Conservation (phyloP, 306 rosid species). For the Benincasa hispida region DNA sequence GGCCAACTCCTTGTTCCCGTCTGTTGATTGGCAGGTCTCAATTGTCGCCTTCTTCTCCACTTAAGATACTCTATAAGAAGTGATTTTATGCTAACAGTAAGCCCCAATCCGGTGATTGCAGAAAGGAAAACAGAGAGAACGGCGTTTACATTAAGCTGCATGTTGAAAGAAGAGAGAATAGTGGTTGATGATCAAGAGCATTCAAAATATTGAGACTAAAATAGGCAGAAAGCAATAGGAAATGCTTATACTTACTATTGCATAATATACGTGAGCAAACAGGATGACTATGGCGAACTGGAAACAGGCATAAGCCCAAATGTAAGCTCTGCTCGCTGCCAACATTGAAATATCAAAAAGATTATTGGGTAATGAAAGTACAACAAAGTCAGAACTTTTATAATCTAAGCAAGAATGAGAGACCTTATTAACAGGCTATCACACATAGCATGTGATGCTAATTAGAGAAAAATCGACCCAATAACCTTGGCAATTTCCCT, state of each 20-base stretch:
- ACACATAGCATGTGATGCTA: not conserved
- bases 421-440: not conserved
- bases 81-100: constrained; percentile 47
- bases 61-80: constrained; percentile 43
- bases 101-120: constrained; percentile 68
- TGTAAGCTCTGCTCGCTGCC: constrained; percentile 61
- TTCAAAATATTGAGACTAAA: not conserved
- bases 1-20: constrained; percentile 7
- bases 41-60: constrained; percentile 52
- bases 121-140: constrained; percentile 56
- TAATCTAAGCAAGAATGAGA: not conserved
- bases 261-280: constrained; percentile 63
- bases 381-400: not conserved
- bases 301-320: constrained; percentile 84
- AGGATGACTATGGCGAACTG: constrained; percentile 74
- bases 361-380: not conserved
- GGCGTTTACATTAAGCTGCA: constrained; percentile 48
- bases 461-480: not conserved
- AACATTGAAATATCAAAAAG: not conserved
- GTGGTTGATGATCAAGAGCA: not conserved
- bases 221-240: not conserved
- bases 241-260: constrained; percentile 49
- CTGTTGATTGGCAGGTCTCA: constrained; percentile 2
- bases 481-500: not conserved
- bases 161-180: constrained; percentile 1